Evolutionary conservation across 768 basidiomycete genomes (phyloP).

Genomic region (Lentinula boryana): DNA sequence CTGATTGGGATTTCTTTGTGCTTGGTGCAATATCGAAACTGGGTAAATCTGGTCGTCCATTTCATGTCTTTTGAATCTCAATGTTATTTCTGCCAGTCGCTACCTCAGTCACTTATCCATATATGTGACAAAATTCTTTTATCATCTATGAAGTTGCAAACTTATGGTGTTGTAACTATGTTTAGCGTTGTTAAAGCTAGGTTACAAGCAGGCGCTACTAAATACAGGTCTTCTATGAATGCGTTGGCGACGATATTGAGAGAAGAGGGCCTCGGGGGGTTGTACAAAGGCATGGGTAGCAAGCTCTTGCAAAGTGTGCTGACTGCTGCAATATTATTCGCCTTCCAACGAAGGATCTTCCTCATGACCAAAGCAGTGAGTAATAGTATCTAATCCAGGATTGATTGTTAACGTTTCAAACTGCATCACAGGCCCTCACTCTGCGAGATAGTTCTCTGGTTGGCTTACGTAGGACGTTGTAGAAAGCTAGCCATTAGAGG

Average conservation of each 20-base stretch:
- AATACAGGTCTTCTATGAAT: conserved; percentile 59
- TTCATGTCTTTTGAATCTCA: background rate
- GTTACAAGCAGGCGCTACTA: conserved; percentile 57
- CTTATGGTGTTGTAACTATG: background rate
- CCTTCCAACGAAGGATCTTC: conserved; percentile 77
- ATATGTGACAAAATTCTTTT: conserved; percentile 42
- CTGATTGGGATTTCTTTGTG: conserved; percentile 89
- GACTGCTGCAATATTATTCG: conserved; percentile 92
- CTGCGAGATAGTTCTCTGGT: background rate
- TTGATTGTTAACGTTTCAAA: background rate
- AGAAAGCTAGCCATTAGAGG: too few relatives aligned
- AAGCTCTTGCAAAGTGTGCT: conserved; percentile 91
- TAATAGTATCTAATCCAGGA: background rate
- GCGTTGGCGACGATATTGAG: conserved; percentile 58
- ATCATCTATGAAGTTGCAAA: background rate
- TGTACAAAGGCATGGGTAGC: conserved; percentile 76
- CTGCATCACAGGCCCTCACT: background rate
- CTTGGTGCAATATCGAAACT: conserved; percentile 95
- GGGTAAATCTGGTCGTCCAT: conserved; percentile 33
- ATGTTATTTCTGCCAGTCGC: conserved; percentile 25
- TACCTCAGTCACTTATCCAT: conserved; percentile 62
- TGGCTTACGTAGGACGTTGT: background rate
- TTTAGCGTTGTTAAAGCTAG: conserved; percentile 58
- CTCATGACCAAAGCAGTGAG: conserved; percentile 56
- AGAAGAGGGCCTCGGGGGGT: conserved; percentile 58